Evolutionary conservation across 495 filamentous ascomycete species (phyloP), one percentile per base, ranked within the genome.

Genomic region (Penicillium dipodomyicola): DNA sequence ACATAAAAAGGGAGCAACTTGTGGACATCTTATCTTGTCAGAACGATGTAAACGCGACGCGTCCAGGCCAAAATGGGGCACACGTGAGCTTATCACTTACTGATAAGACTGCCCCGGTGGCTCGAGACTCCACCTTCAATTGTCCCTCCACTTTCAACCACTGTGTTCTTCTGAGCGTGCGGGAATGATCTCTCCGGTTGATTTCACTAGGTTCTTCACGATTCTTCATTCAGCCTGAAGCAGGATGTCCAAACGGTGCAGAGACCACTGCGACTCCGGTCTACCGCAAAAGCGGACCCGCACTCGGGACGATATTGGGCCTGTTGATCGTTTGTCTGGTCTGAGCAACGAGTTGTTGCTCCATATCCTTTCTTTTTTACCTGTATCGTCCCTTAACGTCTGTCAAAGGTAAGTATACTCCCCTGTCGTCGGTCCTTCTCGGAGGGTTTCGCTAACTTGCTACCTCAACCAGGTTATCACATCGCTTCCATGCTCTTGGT

Each of bases 321-420:
- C 53, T 44, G 44, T 57, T 11, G 62, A 87, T 64, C 73, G 68
- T 48, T 50, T 88, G 7, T 86, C 89, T 29, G 69, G 70, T 20
- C 77, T 98, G 49, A 95, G 91, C 52, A 87, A 96, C 71, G 94
- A 98, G 67, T 80, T 97, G 42, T 80, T 96, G 33, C 74, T 97
- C 37, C 86, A 90, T 65, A 91, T 96, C 52, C 80, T 96, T 47
- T 91, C 89, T 4, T 87, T 83, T 61, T 78, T 96, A 19, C 74
- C 88, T 3, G 83, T 89, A 20, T 68, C 76, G 2, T 83, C 88
- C 27, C 79, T 98, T 25, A 76, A 87, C 42, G 72, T 79, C 30
- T 89, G 87, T 58, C 84, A 95, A 61, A 80, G 80, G 84, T 85
- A 72, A 48, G 69, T 63, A 1, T 14, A n/a, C 25, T 49, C n/a